Evolutionary conservation across 2,329 filamentous ascomycete genomes (phyloP).

Genomic region (Dactylonectria estremocensis): DNA sequence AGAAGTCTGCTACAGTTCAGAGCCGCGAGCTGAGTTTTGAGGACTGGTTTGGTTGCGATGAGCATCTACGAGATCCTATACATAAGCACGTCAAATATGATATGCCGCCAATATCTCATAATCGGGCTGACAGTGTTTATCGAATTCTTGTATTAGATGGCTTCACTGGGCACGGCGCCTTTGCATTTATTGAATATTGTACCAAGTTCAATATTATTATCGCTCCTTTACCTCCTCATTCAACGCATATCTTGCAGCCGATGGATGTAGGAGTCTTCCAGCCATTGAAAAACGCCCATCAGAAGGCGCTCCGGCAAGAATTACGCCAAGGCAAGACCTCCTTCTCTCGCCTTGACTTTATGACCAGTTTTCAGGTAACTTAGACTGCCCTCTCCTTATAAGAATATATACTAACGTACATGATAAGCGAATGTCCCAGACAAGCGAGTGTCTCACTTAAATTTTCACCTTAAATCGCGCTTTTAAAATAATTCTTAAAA

Average conservation of each 20-base stretch:
- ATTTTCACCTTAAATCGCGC: too few relatives aligned
- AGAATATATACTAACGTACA: too few relatives aligned
- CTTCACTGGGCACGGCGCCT: not conserved
- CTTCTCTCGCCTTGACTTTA: too few relatives aligned
- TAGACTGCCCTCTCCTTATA: too few relatives aligned
- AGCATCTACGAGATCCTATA: not conserved
- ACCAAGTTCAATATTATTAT: constrained; percentile 2
- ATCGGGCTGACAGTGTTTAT: not conserved
- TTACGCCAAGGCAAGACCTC: too few relatives aligned
- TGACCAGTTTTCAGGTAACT: too few relatives aligned
- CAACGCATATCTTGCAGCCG: not conserved
- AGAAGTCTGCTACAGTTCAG: too few relatives aligned
- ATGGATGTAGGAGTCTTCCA: constrained; percentile 11
- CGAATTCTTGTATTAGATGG: constrained; percentile 1
- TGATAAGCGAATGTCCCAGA: too few relatives aligned
- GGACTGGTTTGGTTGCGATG: not conserved
- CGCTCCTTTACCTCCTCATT: constrained; percentile 5
- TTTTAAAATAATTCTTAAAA: too few relatives aligned
- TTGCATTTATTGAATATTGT: constrained; percentile 4
- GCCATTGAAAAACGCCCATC: constrained; percentile 1
- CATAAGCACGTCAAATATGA: too few relatives aligned
- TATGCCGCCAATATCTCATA: too few relatives aligned
- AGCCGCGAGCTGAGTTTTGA: not conserved
- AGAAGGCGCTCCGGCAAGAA: not conserved
- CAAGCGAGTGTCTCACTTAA: too few relatives aligned